Evolutionary conservation across 768 basidiomycete species (phyloP).

Genomic region (Tephrocybe sp.): DNA sequence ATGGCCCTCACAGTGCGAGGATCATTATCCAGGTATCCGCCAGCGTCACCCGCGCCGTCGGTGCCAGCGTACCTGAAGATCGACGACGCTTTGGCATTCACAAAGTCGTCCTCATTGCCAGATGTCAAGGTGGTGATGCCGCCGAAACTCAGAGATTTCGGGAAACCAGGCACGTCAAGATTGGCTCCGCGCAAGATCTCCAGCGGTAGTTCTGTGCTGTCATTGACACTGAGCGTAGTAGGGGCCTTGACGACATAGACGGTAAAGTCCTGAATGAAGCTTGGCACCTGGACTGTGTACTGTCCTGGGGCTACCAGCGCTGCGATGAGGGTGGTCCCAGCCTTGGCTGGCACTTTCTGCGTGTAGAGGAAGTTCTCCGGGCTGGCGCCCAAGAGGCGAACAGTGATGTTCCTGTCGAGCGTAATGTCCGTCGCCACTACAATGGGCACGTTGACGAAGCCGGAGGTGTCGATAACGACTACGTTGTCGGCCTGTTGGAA

Average conservation of each 20-base stretch:
- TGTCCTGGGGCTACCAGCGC: neutral
- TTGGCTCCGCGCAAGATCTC: neutral
- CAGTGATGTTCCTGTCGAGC: neutral
- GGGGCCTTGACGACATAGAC: neutral
- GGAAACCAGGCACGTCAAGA: neutral
- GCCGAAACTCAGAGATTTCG: neutral
- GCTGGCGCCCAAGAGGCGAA: neutral
- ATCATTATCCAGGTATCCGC: neutral
- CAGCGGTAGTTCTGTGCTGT: neutral
- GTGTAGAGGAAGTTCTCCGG: neutral
- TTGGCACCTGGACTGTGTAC: neutral
- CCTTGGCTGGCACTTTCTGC: neutral
- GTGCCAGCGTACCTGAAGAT: neutral
- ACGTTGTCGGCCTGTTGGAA: neutral
- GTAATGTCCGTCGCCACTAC: neutral
- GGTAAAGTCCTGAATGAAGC: neutral
- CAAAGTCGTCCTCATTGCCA: neutral
- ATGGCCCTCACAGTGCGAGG: neutral
- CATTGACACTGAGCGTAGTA: neutral
- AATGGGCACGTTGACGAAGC: neutral
- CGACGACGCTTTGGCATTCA: neutral
- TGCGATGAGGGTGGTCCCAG: neutral
- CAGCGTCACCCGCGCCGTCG: neutral
- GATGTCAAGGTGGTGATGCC: neutral
- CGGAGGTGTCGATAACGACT: neutral